These are phyloP conservation scores for Canna indica DNA, from an alignment of 176 grass and related monocot genomes.

Conservation along the genomic window DNA sequence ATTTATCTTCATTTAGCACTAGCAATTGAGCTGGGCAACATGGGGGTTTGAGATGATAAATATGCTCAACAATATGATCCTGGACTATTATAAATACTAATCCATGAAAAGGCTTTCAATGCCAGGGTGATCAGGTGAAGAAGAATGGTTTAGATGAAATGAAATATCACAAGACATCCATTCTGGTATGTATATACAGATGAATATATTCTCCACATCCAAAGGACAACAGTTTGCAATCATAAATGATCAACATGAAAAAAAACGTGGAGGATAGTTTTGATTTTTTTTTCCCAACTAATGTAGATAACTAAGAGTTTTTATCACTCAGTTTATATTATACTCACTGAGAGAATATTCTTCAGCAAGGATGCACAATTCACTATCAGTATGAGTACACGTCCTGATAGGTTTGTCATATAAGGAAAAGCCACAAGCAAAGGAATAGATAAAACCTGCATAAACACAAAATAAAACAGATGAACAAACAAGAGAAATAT, in stretches of 20 bases:
- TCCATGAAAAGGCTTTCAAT: too few species aligned
- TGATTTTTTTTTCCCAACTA: neutral
- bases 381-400: constrained; percentile 35
- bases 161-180: too few species aligned
- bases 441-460: constrained; percentile 60
- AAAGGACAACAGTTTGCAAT: neutral
- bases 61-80: too few species aligned
- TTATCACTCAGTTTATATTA: neutral
- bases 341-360: constrained; percentile 53
- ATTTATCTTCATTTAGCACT: too few species aligned
- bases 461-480: constrained; percentile 8
- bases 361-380: constrained; percentile 62
- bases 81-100: too few species aligned
- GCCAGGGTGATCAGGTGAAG: too few species aligned
- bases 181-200: too few species aligned
- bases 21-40: too few species aligned
- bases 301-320: neutral
- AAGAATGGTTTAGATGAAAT: too few species aligned
- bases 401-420: constrained; percentile 57
- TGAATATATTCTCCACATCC: too few species aligned
- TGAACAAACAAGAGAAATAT: neutral
- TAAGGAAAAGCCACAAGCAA: constrained; percentile 72
- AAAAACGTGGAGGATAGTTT: neutral
- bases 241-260: neutral
- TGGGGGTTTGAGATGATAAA: too few species aligned